These are phyloP conservation scores for Phytophthora pluvialis DNA, from an alignment of 352 stramenopile genomes.

Conservation along the genomic window DNA sequence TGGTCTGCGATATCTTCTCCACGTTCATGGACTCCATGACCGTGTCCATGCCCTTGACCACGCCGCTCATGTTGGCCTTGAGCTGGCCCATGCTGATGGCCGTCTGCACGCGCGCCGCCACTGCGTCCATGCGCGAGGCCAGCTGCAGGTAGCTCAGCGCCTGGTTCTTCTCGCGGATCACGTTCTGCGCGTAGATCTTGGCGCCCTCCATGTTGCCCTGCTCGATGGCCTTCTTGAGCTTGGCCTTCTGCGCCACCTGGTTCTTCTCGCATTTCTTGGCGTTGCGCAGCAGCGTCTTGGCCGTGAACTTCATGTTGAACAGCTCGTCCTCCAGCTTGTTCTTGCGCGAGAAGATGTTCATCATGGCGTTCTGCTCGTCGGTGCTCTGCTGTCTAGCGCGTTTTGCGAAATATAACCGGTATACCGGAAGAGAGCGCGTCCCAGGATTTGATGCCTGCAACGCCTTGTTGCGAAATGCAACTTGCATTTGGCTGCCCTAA, in stretches of 20 bases:
- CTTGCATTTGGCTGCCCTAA: too few relatives aligned
- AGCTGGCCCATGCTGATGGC: conserved; percentile 96
- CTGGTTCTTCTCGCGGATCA: conserved; percentile 88
- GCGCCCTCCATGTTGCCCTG: conserved; percentile 98
- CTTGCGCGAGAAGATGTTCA: conserved; percentile 88
- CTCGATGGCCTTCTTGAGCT: conserved; percentile 97
- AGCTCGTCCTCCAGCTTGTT: conserved; percentile 89
- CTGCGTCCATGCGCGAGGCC: conserved; percentile 96
- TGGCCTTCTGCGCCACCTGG: conserved; percentile 93
- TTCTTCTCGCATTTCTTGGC: conserved; percentile 99
- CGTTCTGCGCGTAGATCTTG: conserved; percentile 96
- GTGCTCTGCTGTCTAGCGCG: neutral
- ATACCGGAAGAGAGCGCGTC: too few relatives aligned
- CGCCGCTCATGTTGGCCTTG: conserved; percentile 96
- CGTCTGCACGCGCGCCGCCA: conserved; percentile 96
- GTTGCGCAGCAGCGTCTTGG: conserved; percentile 89
- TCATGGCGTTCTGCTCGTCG: conserved; percentile 30
- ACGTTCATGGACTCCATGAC: conserved; percentile 98
- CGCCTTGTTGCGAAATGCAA: too few relatives aligned
- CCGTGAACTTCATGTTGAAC: conserved; percentile 92
- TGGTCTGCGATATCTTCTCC: conserved; percentile 96
- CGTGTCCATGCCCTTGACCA: conserved; percentile 97
- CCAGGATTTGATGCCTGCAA: too few relatives aligned
- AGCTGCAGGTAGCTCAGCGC: conserved; percentile 96
- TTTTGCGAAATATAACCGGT: too few relatives aligned